A percentile compares a stretch with the other conserved stretches of the same genome.
Conservation (phyloP, 75 land plant genomes). For the Selaginella tamariscina region DNA sequence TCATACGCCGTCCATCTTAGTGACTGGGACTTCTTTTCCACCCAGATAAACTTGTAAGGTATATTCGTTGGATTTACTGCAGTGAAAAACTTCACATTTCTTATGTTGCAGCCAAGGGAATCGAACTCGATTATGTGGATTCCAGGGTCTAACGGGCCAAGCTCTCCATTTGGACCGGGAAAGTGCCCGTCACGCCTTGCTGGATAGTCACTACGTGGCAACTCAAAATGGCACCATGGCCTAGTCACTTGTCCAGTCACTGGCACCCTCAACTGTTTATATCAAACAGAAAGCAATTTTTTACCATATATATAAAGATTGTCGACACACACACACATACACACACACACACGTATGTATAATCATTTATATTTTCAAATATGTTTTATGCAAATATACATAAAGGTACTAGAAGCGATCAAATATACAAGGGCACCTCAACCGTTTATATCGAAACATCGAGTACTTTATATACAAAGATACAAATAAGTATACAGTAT, state of each 20-base stretch:
- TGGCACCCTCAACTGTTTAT: constrained; percentile 1
- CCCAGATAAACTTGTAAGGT: constrained; percentile 23
- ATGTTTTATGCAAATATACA: too few relatives aligned
- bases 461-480: too few relatives aligned
- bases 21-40: constrained; percentile 7
- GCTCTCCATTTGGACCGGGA: constrained; percentile 18
- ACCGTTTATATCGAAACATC: too few relatives aligned
- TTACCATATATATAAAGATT: too few relatives aligned
- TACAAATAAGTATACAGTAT: too few relatives aligned
- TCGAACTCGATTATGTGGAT: constrained; percentile 25
- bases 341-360: too few relatives aligned
- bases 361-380: too few relatives aligned
- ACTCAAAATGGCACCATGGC: constrained; percentile 33
- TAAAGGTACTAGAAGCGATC: too few relatives aligned
- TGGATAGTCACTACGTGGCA: constrained; percentile 21
- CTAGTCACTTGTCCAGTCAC: constrained; percentile 21
- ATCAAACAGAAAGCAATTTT: too few relatives aligned
- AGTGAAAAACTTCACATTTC: constrained; percentile 19
- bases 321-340: too few relatives aligned
- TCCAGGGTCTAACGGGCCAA: constrained; percentile 19
- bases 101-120: constrained; percentile 21
- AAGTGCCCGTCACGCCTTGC: constrained; percentile 7
- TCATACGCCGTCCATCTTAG: constrained; percentile 19
- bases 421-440: too few relatives aligned
- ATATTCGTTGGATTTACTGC: constrained; percentile 25